Conservation (phyloP, 2,329 filamentous ascomycete genomes). For the Atkinsonella texensis region DNA sequence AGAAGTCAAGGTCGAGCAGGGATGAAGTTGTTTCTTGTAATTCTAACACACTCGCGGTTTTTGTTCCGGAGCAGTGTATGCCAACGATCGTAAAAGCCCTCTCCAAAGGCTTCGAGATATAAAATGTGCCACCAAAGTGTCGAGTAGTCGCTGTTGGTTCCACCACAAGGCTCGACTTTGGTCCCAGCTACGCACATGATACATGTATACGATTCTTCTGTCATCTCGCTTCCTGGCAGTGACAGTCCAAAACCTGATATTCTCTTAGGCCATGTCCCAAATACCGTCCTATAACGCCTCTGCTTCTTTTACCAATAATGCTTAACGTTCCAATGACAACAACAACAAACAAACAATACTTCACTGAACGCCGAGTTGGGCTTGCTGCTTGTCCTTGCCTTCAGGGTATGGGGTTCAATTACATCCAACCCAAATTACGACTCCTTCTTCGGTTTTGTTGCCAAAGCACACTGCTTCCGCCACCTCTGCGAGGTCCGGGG, state of each 20-base stretch:
- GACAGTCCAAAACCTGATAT: neutral
- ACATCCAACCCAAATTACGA: constrained; percentile 37
- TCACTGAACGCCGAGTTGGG: too few relatives aligned
- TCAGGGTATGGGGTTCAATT: constrained; percentile 6
- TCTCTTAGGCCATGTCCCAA: neutral
- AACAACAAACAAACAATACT: neutral
- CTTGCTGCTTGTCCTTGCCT: neutral
- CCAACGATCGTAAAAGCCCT: neutral
- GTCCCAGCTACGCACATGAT: neutral
- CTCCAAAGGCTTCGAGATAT: neutral
- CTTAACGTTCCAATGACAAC: neutral
- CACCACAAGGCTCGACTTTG: neutral
- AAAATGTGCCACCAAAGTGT: neutral
- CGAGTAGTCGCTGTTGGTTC: neutral
- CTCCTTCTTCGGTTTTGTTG: constrained; percentile 39
- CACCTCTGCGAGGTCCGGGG: constrained; percentile 14
- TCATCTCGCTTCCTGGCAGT: neutral
- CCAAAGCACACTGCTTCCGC: constrained; percentile 34
- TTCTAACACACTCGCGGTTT: neutral
- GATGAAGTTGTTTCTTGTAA: neutral
- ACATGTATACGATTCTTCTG: neutral
- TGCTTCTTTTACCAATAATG: neutral
- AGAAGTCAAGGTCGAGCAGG: neutral
- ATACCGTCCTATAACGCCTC: neutral
- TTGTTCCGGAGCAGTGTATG: neutral